Conservation (phyloP, 805 yeast species). For the Sugiyamaella lignohabitans region DNA sequence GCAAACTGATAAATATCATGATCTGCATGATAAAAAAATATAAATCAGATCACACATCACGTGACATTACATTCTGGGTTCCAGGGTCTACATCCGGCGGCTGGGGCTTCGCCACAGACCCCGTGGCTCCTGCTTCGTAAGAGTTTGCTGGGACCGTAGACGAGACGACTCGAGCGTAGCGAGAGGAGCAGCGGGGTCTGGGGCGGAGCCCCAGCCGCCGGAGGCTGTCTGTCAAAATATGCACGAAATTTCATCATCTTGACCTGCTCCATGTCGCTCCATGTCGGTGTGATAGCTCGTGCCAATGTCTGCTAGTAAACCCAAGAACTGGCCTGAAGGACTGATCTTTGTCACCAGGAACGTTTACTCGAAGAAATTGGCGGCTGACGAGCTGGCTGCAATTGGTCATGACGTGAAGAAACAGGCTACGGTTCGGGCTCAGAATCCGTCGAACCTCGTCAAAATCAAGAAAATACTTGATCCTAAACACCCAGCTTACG, state of each 20-base stretch:
- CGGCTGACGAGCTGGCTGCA: conserved; percentile 9
- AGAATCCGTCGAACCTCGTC: conserved; percentile 11
- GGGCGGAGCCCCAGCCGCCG: not conserved
- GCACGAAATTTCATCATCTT: too few relatives aligned
- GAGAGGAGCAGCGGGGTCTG: not conserved
- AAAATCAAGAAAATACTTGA: conserved; percentile 17
- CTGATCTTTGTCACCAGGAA: conserved; percentile 13
- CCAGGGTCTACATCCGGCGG: not conserved
- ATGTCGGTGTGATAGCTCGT: too few relatives aligned
- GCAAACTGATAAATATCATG: too few relatives aligned
- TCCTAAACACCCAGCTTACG: conserved; percentile 20
- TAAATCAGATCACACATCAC: too few relatives aligned
- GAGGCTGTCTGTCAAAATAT: not conserved
- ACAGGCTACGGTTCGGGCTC: conserved; percentile 4
- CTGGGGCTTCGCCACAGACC: not conserved
- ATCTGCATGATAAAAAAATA: too few relatives aligned
- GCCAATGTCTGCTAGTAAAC: too few relatives aligned
- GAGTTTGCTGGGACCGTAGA: not conserved
- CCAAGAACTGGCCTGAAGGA: conserved; percentile 20
- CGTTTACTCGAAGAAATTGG: conserved; percentile 16
- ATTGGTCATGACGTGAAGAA: conserved; percentile 10
- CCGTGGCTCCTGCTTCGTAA: not conserved
- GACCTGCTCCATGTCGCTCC: too few relatives aligned
- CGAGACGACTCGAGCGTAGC: not conserved
- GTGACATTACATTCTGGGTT: too few relatives aligned